These are phyloP conservation scores for Rhizopogon sp. DNA, from an alignment of 768 basidiomycete species.

Conservation along the genomic window DNA sequence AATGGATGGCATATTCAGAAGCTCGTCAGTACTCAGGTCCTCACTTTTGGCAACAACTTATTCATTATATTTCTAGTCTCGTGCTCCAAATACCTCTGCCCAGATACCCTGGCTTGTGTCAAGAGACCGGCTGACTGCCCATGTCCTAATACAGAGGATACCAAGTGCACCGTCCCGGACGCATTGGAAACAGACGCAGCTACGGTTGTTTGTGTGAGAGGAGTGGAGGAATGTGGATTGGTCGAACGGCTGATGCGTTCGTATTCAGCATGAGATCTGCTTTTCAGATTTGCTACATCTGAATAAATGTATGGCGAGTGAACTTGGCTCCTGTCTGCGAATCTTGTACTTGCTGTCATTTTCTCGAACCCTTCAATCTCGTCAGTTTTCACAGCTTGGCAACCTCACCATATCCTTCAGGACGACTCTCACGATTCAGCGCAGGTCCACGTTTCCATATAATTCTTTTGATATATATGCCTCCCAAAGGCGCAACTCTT, in stretches of 20 bases:
- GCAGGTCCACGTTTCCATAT: no score
- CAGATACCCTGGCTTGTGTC: slow-evolving; percentile 66
- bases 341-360: no score
- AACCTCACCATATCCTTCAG: neutral
- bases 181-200: slow-evolving; percentile 41
- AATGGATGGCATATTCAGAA: slow-evolving; percentile 65
- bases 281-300: neutral
- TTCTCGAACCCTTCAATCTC: no score
- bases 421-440: neutral
- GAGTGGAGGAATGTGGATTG: slow-evolving; percentile 53
- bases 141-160: slow-evolving; percentile 70
- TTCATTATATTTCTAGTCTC: slow-evolving; percentile 41
- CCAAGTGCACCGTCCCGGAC: slow-evolving; percentile 74
- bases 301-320: neutral
- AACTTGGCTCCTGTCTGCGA: neutral
- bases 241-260: slow-evolving; percentile 45
- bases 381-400: no score
- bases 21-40: slow-evolving; percentile 40
- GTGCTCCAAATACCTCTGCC: slow-evolving; percentile 75
- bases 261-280: slow-evolving; percentile 7
- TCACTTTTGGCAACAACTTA: neutral
- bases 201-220: slow-evolving; percentile 69
- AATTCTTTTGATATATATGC: neutral
- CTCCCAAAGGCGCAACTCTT: no score
- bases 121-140: slow-evolving; percentile 55